Percentiles rank a stretch among this genome's conserved stretches.
phyloP scores from a whole-genome alignment of 148 eudicot species.

The Fagopyrum tataricum region DNA sequence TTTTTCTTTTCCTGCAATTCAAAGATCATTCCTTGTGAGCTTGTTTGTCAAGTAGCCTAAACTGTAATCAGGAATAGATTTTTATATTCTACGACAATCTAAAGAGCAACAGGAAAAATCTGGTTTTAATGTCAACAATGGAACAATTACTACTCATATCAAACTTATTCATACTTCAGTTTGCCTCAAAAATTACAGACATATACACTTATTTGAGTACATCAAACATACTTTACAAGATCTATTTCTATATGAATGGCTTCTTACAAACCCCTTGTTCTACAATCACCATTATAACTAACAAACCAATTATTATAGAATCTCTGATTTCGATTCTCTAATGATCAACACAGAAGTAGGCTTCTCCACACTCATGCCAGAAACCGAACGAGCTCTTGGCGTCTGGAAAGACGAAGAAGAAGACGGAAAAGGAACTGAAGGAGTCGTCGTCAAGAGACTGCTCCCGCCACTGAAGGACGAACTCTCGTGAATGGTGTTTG shows the following conservation, averaged over 20 bases:
- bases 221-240: neutral
- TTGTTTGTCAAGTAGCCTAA: too few relatives aligned
- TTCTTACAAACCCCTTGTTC: neutral
- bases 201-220: neutral
- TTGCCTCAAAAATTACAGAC: too few relatives aligned
- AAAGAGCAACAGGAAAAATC: too few relatives aligned
- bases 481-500: slow-evolving; percentile 37
- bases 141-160: too few relatives aligned
- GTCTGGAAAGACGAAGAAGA: slow-evolving; percentile 36
- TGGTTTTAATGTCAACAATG: too few relatives aligned
- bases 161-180: too few relatives aligned
- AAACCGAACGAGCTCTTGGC: slow-evolving; percentile 14
- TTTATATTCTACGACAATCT: too few relatives aligned
- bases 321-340: slow-evolving; percentile 16
- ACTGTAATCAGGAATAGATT: too few relatives aligned
- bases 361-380: slow-evolving; percentile 35
- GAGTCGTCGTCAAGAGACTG: slow-evolving; percentile 28
- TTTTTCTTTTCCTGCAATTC: too few relatives aligned
- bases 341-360: slow-evolving; percentile 34
- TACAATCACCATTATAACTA: neutral
- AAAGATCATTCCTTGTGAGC: too few relatives aligned
- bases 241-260: neutral
- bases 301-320: neutral
- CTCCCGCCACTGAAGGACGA: slow-evolving; percentile 32
- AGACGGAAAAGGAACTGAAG: slow-evolving; percentile 28